Evolutionary conservation across 2,329 filamentous ascomycete genomes (phyloP).

Genomic region (Pyrenochaeta sp.): DNA sequence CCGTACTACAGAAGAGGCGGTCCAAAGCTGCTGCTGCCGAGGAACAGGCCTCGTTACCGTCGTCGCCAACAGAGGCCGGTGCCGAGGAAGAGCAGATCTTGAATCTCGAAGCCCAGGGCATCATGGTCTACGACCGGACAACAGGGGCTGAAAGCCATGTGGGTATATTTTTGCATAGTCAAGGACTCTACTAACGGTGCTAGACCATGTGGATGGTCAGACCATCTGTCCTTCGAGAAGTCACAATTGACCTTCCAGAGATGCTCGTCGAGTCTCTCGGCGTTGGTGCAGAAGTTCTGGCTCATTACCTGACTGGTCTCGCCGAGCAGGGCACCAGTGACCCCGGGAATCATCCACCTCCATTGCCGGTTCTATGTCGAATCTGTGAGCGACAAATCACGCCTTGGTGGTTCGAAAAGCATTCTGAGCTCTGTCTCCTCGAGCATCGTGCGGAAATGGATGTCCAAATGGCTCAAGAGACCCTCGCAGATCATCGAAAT

Average conservation of each 20-base stretch:
- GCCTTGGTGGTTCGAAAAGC: slow-evolving; percentile 99
- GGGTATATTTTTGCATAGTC: slow-evolving; percentile 53
- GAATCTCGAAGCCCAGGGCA: slow-evolving; percentile 93
- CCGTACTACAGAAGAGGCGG: slow-evolving; percentile 41
- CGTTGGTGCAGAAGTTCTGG: slow-evolving; percentile 91
- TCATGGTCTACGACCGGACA: slow-evolving; percentile 93
- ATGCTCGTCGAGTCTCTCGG: slow-evolving; percentile 92
- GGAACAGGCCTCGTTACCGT: slow-evolving; percentile 36
- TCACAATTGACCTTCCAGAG: slow-evolving; percentile 91
- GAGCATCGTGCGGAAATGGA: slow-evolving; percentile 98
- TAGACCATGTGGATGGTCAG: slow-evolving; percentile 99
- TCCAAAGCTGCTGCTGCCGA: slow-evolving; percentile 32
- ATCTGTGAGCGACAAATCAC: slow-evolving; percentile 98
- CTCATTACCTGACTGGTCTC: slow-evolving; percentile 88
- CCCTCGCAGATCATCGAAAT: slow-evolving; percentile 88
- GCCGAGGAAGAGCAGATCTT: slow-evolving; percentile 63
- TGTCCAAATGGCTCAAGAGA: slow-evolving; percentile 94
- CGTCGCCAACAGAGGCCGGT: slow-evolving; percentile 37
- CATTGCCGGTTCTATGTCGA: slow-evolving; percentile 86
- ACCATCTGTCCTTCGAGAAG: slow-evolving; percentile 86
- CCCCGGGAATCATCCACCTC: slow-evolving; percentile 78
- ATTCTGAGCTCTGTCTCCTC: slow-evolving; percentile 93
- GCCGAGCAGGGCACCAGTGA: slow-evolving; percentile 83
- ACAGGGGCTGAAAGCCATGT: slow-evolving; percentile 91
- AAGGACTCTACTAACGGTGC: slow-evolving; percentile 31